Evolutionary conservation across 352 stramenopile genomes (phyloP).

Genomic region (Globisporangium cystogenes): DNA sequence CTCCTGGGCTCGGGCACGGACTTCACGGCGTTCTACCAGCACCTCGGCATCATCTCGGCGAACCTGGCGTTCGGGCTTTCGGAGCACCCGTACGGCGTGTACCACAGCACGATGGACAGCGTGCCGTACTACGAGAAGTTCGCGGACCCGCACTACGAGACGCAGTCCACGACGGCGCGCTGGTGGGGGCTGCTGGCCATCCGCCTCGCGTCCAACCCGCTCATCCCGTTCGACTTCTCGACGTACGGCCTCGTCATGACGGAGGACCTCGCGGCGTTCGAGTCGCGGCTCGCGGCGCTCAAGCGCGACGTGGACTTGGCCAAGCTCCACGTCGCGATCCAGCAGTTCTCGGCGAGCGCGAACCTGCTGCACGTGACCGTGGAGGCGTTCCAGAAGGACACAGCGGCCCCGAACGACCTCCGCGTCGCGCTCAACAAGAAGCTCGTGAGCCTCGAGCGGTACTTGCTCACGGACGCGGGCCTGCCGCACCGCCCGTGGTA

Average conservation of each 20-base stretch:
- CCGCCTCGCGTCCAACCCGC: conserved; percentile 35
- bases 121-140: conserved; percentile 58
- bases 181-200: conserved; percentile 65
- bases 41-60: conserved; percentile 70
- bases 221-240: conserved; percentile 71
- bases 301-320: conserved; percentile 26
- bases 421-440: conserved; percentile 44
- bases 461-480: conserved; percentile 28
- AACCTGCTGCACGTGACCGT: conserved; percentile 26
- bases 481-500: conserved; percentile 51
- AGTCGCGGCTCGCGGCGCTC: conserved; percentile 13
- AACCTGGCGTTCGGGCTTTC: conserved; percentile 49
- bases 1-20: conserved; percentile 54
- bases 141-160: conserved; percentile 53
- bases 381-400: too few relatives aligned
- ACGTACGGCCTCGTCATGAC: conserved; percentile 60
- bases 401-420: too few relatives aligned
- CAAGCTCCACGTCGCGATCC: conserved; percentile 30
- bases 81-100: conserved; percentile 47
- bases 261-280: conserved; percentile 34
- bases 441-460: conserved; percentile 41
- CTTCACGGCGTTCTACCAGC: conserved; percentile 74
- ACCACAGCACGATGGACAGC: conserved; percentile 87
- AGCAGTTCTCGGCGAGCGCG: conserved; percentile 29
- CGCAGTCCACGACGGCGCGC: conserved; percentile 37